These are phyloP conservation scores for Tolypocladium tundrense DNA, from an alignment of 2,329 filamentous ascomycete genomes.

Conservation along the genomic window DNA sequence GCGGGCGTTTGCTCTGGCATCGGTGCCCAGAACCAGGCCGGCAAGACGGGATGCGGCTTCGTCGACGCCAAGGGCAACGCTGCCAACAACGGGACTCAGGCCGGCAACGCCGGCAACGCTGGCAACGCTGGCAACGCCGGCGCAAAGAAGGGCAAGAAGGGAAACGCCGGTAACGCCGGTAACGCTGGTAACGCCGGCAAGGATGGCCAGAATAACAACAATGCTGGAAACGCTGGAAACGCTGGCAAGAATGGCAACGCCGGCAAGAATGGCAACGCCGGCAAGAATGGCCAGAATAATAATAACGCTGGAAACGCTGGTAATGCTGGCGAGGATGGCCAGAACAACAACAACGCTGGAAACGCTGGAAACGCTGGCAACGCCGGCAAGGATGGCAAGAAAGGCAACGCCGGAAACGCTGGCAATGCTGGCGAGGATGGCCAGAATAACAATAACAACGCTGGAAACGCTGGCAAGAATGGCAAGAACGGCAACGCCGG, in stretches of 20 bases:
- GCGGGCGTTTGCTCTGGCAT: conserved; percentile 18
- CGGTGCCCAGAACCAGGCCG: conserved; percentile 17
- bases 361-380: too few relatives aligned
- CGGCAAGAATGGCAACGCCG: background rate
- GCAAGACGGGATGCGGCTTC: conserved; percentile 20
- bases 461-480: background rate
- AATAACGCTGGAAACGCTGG: background rate
- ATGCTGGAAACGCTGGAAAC: background rate
- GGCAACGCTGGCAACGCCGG: background rate
- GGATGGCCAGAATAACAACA: background rate
- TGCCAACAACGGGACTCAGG: background rate
- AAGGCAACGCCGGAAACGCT: background rate
- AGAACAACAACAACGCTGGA: too few relatives aligned
- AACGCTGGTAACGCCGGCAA: background rate
- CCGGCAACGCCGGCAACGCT: background rate
- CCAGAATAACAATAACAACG: background rate
- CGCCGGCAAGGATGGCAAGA: background rate
- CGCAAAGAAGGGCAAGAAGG: background rate
- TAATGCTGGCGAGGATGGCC: too few relatives aligned
- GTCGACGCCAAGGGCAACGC: conserved; percentile 7
- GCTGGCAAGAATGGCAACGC: background rate
- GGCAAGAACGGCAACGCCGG: too few relatives aligned
- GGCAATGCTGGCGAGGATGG: background rate
- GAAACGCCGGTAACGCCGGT: background rate
- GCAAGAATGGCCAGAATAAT: background rate